Percentiles rank a stretch among this genome's conserved stretches.
These are phyloP conservation scores for Nannizziopsis arthrosporioides DNA, from an alignment of 2,329 filamentous ascomycete genomes.

Conservation along the genomic window DNA sequence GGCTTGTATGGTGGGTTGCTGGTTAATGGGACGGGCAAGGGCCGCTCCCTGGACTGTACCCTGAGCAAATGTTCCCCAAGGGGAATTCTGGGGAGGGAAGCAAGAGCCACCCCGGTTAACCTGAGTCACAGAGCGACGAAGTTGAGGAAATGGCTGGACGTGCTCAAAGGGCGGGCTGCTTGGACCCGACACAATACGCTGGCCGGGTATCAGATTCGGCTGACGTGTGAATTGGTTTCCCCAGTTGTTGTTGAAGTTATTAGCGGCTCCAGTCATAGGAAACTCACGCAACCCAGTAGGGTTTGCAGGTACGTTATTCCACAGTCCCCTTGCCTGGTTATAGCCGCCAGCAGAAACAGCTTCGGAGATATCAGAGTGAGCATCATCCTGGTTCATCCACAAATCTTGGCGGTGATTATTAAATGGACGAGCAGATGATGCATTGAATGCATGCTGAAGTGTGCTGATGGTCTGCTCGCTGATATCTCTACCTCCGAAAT, in stretches of 20 bases:
- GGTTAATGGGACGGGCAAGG: slow-evolving; percentile 21
- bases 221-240: slow-evolving; percentile 17
- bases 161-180: slow-evolving; percentile 24
- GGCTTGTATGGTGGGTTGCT: slow-evolving; percentile 25
- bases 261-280: slow-evolving; percentile 17
- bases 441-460: slow-evolving; percentile 43
- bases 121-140: slow-evolving; percentile 25
- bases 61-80: slow-evolving; percentile 26
- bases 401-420: slow-evolving; percentile 31
- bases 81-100: slow-evolving; percentile 24
- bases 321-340: slow-evolving; percentile 28
- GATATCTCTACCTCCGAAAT: slow-evolving; percentile 39
- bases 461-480: slow-evolving; percentile 41
- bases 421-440: slow-evolving; percentile 37
- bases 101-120: slow-evolving; percentile 24
- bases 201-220: slow-evolving; percentile 19
- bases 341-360: slow-evolving; percentile 32
- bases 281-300: slow-evolving; percentile 16
- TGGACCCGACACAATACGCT: slow-evolving; percentile 28
- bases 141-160: slow-evolving; percentile 21
- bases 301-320: slow-evolving; percentile 18
- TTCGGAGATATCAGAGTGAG: slow-evolving; percentile 36
- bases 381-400: slow-evolving; percentile 36
- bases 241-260: slow-evolving; percentile 24
- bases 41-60: slow-evolving; percentile 18